These are phyloP conservation scores for Cladorrhinum sp. DNA, from an alignment of 2,329 filamentous ascomycete genomes.

Conservation along the genomic window DNA sequence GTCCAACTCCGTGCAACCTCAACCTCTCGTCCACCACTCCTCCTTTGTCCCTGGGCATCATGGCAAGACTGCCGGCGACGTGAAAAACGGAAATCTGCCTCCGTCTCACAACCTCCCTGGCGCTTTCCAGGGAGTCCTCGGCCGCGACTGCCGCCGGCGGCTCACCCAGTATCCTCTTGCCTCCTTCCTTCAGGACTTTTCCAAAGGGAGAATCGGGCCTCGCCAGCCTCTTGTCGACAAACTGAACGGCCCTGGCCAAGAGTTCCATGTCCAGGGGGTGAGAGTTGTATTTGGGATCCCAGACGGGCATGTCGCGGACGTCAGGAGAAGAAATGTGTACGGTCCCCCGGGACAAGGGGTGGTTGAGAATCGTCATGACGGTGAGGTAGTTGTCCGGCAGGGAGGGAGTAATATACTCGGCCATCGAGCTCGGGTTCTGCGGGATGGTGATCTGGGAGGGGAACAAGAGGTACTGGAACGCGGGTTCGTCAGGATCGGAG, in stretches of 20 bases:
- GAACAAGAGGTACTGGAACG: conserved; percentile 36
- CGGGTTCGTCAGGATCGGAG: conserved; percentile 28
- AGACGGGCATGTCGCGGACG: conserved; percentile 42
- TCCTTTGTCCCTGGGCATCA: conserved; percentile 22
- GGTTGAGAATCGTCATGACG: conserved; percentile 56
- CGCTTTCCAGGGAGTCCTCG: conserved; percentile 34
- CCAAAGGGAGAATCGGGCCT: conserved; percentile 39
- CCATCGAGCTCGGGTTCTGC: conserved; percentile 25
- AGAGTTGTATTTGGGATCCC: conserved; percentile 55
- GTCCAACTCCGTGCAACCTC: conserved; percentile 21
- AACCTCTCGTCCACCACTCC: conserved; percentile 23
- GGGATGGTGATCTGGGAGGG: conserved; percentile 31
- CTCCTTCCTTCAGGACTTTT: conserved; percentile 39
- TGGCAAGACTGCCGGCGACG: conserved; percentile 44
- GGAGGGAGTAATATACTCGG: conserved; percentile 31
- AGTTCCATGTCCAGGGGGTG: conserved; percentile 56
- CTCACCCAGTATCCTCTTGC: conserved; percentile 30
- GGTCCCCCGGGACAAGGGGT: conserved; percentile 58
- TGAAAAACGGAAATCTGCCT: conserved; percentile 43
- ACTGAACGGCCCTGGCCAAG: conserved; percentile 42
- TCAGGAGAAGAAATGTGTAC: conserved; percentile 53
- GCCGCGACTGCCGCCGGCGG: no score
- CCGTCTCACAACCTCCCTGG: conserved; percentile 36
- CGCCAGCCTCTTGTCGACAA: conserved; percentile 37
- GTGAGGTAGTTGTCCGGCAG: conserved; percentile 51